Evolutionary conservation across 441 rosid genomes (phyloP), one percentile per base, ranked within the genome.

Genomic region (Gossypium laxum): DNA sequence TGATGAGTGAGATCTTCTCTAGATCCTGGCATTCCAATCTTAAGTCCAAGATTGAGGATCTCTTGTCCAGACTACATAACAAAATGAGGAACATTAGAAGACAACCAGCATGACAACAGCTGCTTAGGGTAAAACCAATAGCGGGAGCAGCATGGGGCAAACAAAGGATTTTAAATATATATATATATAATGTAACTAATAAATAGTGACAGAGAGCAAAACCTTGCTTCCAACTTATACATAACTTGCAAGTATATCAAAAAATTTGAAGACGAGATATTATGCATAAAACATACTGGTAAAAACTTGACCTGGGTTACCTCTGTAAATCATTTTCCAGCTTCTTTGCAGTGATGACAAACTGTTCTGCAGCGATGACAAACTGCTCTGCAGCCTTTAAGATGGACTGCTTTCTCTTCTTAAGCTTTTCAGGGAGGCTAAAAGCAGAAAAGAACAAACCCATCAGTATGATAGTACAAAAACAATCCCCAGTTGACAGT

Each of bases 1-100:
- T 91, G 72, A 91, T 90, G 51, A 91, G 91, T 15, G 88, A 79
- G 72, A 82, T 85, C 77, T 76, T 91, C 82, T 90, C 98, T 64
- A 91, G 80, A 52, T 93, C 97, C 72, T 85, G 85, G 70, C 86
- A 82, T 75, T 90, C 97, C 59, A 89, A 82, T 79, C 86, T 80
- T 81, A 91, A 34, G 83, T 86, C 93, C 60, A 78, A 38, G 18
- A 91, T 70, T 47, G 93, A 82, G 66, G 79, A 81, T 77, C 84
- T 78, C 78, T 80, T 90, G 60, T 90, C 91, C 79, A 90, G 67
- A 78, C 98, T 93, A 93, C 84, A 83, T 28, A 50, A 72, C 57
- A 18, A 64, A 11, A 54, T 6, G 24, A 50, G 34, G 61, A 59
- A 51, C n/a, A 19, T 41, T 17, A 52, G 28, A 71, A 52, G 34